phyloP scores from a whole-genome alignment of 1,284 basidiomycete genomes.

The Omphalotus olearius region DNA sequence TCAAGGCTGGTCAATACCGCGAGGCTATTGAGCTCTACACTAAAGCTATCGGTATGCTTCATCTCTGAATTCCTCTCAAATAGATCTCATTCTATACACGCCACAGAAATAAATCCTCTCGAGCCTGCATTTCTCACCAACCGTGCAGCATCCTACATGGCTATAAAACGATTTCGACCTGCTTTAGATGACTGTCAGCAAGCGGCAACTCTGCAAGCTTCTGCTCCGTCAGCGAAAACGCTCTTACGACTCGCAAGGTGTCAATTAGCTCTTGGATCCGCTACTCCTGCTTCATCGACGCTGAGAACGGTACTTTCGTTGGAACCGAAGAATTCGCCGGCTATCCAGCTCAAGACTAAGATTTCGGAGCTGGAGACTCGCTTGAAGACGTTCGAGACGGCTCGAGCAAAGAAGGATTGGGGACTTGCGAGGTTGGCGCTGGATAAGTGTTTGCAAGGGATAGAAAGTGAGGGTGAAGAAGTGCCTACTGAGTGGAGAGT shows the following conservation, averaged over 20 bases:
- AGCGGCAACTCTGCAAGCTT: constrained; percentile 63
- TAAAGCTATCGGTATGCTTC: constrained; percentile 61
- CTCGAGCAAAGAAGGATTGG: constrained; percentile 62
- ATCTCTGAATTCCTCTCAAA: neutral
- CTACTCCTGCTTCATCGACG: constrained; percentile 60
- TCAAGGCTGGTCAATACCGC: constrained; percentile 62
- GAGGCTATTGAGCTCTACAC: constrained; percentile 78
- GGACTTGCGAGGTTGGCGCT: constrained; percentile 65
- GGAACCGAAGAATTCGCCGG: constrained; percentile 53
- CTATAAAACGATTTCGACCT: constrained; percentile 67
- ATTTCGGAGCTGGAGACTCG: constrained; percentile 61
- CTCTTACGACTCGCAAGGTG: constrained; percentile 77
- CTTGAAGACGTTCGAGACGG: constrained; percentile 56
- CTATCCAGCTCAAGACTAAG: constrained; percentile 56
- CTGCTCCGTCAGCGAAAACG: constrained; percentile 57
- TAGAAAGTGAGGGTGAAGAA: constrained; percentile 71
- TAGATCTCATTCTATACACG: neutral
- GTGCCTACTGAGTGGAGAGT: constrained; percentile 73
- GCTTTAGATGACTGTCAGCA: constrained; percentile 79
- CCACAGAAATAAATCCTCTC: constrained; percentile 54
- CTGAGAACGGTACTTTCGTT: constrained; percentile 51
- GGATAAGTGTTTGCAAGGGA: constrained; percentile 66
- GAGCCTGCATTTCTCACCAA: constrained; percentile 82
- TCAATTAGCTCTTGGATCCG: constrained; percentile 71
- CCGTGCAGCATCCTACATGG: constrained; percentile 84